These are phyloP conservation scores for Trypanosoma grayi DNA, from an alignment of 208 protist species.

Conservation along the genomic window DNA sequence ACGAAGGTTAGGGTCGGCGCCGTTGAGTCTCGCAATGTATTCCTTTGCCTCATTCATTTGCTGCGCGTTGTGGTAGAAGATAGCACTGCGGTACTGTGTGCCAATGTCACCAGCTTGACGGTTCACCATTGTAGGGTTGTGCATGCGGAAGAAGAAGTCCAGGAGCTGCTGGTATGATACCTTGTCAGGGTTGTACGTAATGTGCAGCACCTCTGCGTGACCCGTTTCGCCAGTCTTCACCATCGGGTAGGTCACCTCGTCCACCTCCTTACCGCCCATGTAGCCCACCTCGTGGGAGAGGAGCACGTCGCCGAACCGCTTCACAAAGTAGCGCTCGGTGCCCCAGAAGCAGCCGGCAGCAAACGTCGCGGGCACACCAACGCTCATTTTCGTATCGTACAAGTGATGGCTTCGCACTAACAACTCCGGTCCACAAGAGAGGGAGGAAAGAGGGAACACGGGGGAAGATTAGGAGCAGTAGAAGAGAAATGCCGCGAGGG, in stretches of 20 bases:
- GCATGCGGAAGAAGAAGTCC: constrained; percentile 92
- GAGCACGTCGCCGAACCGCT: constrained; percentile 79
- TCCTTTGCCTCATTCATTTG: constrained; percentile 77
- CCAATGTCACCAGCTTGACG: constrained; percentile 90
- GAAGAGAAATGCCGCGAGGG: no score
- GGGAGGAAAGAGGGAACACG: constrained; percentile 22
- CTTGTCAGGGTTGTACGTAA: constrained; percentile 81
- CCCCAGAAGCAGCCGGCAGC: constrained; percentile 94
- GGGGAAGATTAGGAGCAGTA: not conserved
- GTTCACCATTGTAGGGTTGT: constrained; percentile 94
- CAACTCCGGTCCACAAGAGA: constrained; percentile 15
- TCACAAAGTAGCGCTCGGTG: constrained; percentile 89
- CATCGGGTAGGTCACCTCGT: constrained; percentile 77
- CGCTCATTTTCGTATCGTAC: constrained; percentile 6
- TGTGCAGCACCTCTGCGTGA: constrained; percentile 94
- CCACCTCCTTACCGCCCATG: constrained; percentile 70
- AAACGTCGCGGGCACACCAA: constrained; percentile 65
- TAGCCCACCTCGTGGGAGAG: constrained; percentile 85
- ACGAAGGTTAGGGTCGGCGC: constrained; percentile 47
- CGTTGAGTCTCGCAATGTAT: constrained; percentile 79
- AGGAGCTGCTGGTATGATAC: constrained; percentile 87
- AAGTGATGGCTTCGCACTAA: no score
- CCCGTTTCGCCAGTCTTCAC: constrained; percentile 93
- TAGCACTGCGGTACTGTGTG: constrained; percentile 93
- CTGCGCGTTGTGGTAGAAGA: constrained; percentile 90